phyloP scores from a whole-genome alignment of 1,139 yeast genomes.

The Yamadazyma sp. region DNA sequence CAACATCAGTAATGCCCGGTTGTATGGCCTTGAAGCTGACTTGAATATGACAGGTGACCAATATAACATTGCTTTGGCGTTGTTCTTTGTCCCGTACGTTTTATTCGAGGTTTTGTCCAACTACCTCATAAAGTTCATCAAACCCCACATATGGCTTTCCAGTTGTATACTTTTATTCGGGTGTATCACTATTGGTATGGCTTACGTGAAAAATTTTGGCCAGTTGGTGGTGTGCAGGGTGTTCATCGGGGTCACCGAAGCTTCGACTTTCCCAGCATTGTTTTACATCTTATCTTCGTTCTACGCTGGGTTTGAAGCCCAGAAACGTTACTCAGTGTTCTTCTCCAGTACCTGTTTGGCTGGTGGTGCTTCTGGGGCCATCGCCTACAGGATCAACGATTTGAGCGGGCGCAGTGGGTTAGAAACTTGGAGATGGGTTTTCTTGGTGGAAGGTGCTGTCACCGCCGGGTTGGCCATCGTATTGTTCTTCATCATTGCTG shows the following conservation, averaged over 20 bases:
- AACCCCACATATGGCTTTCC: constrained; percentile 67
- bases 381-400: constrained; percentile 42
- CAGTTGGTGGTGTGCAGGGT: constrained; percentile 62
- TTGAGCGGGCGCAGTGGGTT: constrained; percentile 39
- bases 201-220: constrained; percentile 58
- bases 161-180: constrained; percentile 61
- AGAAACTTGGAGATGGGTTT: constrained; percentile 73
- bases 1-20: constrained; percentile 71
- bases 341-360: constrained; percentile 49
- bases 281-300: constrained; percentile 63
- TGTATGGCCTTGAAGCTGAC: constrained; percentile 60
- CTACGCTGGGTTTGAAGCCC: constrained; percentile 62
- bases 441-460: constrained; percentile 69
- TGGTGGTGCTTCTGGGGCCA: constrained; percentile 45
- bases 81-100: constrained; percentile 73
- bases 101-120: constrained; percentile 69
- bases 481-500: constrained; percentile 57
- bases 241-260: constrained; percentile 63
- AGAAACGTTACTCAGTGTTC: constrained; percentile 65
- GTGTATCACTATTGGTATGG: constrained; percentile 62
- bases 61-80: constrained; percentile 62
- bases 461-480: constrained; percentile 60
- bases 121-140: constrained; percentile 55
- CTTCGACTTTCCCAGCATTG: constrained; percentile 73
- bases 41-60: constrained; percentile 55